Evolutionary conservation across 2,329 filamentous ascomycete genomes (phyloP).

Genomic region (Claviceps digitariae): DNA sequence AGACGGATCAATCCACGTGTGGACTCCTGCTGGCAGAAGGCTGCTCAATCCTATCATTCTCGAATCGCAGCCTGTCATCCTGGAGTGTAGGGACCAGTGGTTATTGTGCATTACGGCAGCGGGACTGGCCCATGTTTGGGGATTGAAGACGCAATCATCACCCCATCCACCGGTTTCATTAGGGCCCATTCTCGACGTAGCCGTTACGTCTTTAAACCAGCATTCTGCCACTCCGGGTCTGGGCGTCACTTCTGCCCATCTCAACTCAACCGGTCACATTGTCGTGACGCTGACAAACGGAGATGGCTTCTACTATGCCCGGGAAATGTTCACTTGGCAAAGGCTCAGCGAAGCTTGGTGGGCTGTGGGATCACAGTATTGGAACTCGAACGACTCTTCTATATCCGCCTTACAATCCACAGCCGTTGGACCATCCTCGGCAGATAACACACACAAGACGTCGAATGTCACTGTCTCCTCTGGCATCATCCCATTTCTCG

Average conservation of each 20-base stretch:
- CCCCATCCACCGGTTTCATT: constrained; percentile 85
- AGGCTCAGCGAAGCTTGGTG: constrained; percentile 95
- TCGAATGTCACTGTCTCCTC: constrained; percentile 55
- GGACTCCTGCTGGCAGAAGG: constrained; percentile 82
- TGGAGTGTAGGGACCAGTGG: constrained; percentile 84
- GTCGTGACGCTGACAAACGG: constrained; percentile 89
- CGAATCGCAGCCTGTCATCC: constrained; percentile 85
- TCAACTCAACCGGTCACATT: constrained; percentile 78
- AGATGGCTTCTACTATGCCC: constrained; percentile 83
- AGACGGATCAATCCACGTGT: constrained; percentile 78
- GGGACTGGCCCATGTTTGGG: constrained; percentile 88
- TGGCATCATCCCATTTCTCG: constrained; percentile 83
- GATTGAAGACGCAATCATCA: constrained; percentile 67
- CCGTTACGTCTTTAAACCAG: constrained; percentile 62
- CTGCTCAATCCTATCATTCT: constrained; percentile 73
- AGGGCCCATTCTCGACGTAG: constrained; percentile 77
- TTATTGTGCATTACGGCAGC: constrained; percentile 78
- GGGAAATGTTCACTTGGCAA: constrained; percentile 82
- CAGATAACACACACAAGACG: constrained; percentile 29
- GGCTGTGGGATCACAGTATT: constrained; percentile 95
- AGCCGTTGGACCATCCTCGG: constrained; percentile 45
- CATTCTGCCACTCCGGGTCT: constrained; percentile 65
- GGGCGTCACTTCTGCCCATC: constrained; percentile 76
- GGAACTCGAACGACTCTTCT: constrained; percentile 92
- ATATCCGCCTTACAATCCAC: constrained; percentile 67